Percentiles rank a stretch among this genome's conserved stretches.
phyloP scores from a whole-genome alignment of 2,329 filamentous ascomycete species.

The Didymella segeticola region DNA sequence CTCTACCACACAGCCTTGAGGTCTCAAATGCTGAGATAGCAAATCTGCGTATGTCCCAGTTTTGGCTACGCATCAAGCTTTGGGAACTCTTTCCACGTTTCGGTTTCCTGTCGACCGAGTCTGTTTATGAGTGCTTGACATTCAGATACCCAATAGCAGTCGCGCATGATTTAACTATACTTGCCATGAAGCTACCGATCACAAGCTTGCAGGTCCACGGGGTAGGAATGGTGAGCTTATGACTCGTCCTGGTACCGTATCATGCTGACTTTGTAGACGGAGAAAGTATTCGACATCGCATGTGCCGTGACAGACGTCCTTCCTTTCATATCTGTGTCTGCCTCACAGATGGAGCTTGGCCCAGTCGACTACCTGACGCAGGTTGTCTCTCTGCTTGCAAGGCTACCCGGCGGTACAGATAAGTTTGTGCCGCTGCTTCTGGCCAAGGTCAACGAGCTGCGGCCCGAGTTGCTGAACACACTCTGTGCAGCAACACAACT shows the following conservation, averaged over 20 bases:
- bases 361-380: conserved; percentile 30
- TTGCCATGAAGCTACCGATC: conserved; percentile 31
- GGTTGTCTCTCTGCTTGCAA: conserved; percentile 24
- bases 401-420: conserved; percentile 30
- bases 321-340: conserved; percentile 27
- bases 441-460: conserved; percentile 35
- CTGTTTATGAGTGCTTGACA: conserved; percentile 61
- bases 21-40: conserved; percentile 60
- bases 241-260: background rate
- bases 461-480: conserved; percentile 26
- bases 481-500: conserved; percentile 26
- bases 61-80: conserved; percentile 69
- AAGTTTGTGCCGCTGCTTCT: conserved; percentile 39
- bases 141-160: conserved; percentile 70
- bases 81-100: conserved; percentile 69
- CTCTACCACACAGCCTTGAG: conserved; percentile 60
- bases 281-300: conserved; percentile 41
- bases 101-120: conserved; percentile 57
- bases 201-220: conserved; percentile 36
- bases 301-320: conserved; percentile 39
- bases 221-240: conserved; percentile 34
- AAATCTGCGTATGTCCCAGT: conserved; percentile 66
- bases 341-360: conserved; percentile 24
- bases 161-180: conserved; percentile 64
- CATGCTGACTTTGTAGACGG: conserved; percentile 24